Percentiles rank a stretch among this genome's conserved stretches.
Conservation (phyloP, 2,329 filamentous ascomycete genomes). For the Periconia sp. region DNA sequence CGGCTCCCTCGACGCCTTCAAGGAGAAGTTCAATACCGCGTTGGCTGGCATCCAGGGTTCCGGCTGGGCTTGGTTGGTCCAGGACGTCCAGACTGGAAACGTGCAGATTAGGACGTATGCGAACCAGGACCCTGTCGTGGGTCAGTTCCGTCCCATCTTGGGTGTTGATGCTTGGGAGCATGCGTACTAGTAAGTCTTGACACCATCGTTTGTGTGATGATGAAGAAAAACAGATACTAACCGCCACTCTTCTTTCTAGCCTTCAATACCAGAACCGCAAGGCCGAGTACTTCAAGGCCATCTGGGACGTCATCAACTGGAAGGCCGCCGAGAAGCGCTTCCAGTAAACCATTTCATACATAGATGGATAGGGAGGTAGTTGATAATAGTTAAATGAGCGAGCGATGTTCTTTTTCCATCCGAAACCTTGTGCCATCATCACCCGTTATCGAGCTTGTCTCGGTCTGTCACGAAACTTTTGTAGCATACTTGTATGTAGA, state of each 20-base stretch:
- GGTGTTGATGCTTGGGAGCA: conserved; percentile 97
- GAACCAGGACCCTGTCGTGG: conserved; percentile 88
- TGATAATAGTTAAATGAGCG: not conserved
- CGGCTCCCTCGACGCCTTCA: conserved; percentile 60
- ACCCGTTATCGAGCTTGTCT: not conserved
- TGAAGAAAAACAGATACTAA: not conserved
- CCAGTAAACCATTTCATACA: conserved; percentile 42
- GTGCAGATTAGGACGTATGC: conserved; percentile 70
- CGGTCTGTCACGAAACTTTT: not conserved
- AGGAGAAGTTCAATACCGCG: conserved; percentile 65
- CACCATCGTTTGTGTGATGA: not conserved
- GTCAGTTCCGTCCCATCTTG: conserved; percentile 77
- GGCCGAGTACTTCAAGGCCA: conserved; percentile 89
- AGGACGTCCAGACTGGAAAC: conserved; percentile 61
- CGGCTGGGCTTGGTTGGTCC: conserved; percentile 66
- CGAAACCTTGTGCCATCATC: not conserved
- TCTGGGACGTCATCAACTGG: conserved; percentile 98
- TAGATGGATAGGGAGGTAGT: not conserved
- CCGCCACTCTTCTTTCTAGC: conserved; percentile 38
- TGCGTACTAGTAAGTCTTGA: conserved; percentile 73
- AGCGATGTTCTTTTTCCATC: not conserved
- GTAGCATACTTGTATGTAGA: too few relatives aligned
- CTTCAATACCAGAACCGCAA: conserved; percentile 96
- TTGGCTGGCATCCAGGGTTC: conserved; percentile 67
- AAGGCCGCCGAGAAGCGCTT: conserved; percentile 82